These are phyloP conservation scores for Tulasnella calospora DNA, from an alignment of 768 basidiomycete genomes.

Conservation along the genomic window DNA sequence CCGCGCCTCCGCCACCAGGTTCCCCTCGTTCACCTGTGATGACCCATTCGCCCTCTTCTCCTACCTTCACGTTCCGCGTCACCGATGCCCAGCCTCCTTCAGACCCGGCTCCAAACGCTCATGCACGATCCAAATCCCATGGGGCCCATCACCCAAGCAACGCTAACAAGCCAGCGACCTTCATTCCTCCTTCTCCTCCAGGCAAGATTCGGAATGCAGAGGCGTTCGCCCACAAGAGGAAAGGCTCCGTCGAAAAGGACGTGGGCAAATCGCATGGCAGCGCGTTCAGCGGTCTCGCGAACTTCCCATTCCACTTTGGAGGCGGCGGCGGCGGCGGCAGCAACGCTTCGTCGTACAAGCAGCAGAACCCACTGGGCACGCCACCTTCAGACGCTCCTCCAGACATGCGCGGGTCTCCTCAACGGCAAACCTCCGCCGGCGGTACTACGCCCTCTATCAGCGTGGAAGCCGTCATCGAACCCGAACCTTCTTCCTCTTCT, in stretches of 20 bases:
- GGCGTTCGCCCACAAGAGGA: background rate
- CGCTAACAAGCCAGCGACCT: background rate
- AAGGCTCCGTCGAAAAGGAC: background rate
- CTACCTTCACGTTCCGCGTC: conserved; percentile 32
- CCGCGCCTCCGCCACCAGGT: conserved; percentile 34
- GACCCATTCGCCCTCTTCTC: conserved; percentile 38
- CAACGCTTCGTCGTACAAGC: background rate
- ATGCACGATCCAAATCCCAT: conserved; percentile 17
- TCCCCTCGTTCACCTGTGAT: conserved; percentile 36
- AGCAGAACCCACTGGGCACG: background rate
- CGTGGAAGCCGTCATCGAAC: background rate
- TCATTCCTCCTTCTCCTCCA: conserved; percentile 22
- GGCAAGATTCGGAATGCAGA: background rate
- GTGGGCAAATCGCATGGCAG: background rate
- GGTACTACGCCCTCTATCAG: background rate
- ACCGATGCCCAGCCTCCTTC: background rate
- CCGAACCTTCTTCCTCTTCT: background rate
- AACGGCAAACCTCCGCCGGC: background rate
- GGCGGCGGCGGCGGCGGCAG: background rate
- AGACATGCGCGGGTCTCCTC: background rate
- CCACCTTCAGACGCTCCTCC: background rate
- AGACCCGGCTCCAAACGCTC: background rate
- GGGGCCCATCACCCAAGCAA: conserved; percentile 19
- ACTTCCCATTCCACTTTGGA: conserved; percentile 23
- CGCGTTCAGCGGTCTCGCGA: conserved; percentile 8